Percentiles rank a stretch among this genome's conserved stretches.
Conservation (phyloP, 352 stramenopile species). For the Phytopythium chamaehyphon region DNA sequence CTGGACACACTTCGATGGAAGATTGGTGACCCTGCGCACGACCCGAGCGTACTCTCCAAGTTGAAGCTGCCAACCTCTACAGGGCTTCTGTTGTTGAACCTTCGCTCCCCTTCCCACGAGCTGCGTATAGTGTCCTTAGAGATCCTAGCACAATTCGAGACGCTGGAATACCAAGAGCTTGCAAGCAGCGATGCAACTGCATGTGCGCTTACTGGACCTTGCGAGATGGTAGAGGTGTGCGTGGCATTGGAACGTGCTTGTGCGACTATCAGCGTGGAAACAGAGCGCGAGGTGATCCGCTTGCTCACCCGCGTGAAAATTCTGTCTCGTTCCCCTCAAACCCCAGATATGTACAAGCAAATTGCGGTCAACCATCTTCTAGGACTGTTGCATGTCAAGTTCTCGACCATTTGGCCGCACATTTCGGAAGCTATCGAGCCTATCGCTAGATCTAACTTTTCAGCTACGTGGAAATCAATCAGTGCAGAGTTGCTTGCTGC, state of each 20-base stretch:
- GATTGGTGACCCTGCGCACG: conserved; percentile 8
- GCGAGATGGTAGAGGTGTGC: conserved; percentile 62
- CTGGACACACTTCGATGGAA: conserved; percentile 65
- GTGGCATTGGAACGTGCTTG: conserved; percentile 63
- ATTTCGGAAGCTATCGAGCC: conserved; percentile 67
- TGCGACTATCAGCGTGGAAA: conserved; percentile 54
- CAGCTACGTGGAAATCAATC: conserved; percentile 57
- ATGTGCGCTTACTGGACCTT: conserved; percentile 26
- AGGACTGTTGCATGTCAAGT: conserved; percentile 87
- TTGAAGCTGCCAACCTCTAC: conserved; percentile 30
- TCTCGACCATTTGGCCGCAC: conserved; percentile 82
- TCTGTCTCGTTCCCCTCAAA: conserved; percentile 62
- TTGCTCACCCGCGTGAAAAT: conserved; percentile 80
- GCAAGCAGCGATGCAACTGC: conserved; percentile 21
- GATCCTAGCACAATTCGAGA: conserved; percentile 53
- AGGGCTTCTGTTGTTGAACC: conserved; percentile 38
- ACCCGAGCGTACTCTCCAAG: conserved; percentile 40
- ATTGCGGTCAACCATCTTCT: conserved; percentile 71
- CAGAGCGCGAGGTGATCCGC: conserved; percentile 79
- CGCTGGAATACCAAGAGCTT: conserved; percentile 42
- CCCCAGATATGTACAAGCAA: conserved; percentile 73
- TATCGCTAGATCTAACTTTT: conserved; percentile 46
- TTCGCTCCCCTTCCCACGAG: conserved; percentile 63
- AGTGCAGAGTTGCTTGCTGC: conserved; percentile 45
- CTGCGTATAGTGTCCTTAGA: conserved; percentile 69